Evolutionary conservation across 2,329 filamentous ascomycete genomes (phyloP).

Genomic region (Leptographium wingfieldii): DNA sequence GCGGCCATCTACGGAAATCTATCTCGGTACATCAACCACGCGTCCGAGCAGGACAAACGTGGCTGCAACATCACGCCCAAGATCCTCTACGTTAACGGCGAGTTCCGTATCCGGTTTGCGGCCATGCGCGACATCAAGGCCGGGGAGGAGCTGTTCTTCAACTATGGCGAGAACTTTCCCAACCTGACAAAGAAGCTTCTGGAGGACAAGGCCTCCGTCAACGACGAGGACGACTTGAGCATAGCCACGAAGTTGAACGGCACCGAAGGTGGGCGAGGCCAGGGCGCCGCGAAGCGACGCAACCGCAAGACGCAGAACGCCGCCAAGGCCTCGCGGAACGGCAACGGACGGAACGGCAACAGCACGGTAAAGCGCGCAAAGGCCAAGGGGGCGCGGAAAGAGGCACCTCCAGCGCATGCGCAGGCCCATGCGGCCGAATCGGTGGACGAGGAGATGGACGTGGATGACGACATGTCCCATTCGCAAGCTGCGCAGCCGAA

Average conservation of each 20-base stretch:
- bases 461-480: not conserved
- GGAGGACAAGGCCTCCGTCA: constrained; percentile 25
- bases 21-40: constrained; percentile 74
- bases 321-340: not conserved
- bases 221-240: constrained; percentile 6
- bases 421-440: not conserved
- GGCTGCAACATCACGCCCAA: constrained; percentile 51
- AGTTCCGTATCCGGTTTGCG: constrained; percentile 64
- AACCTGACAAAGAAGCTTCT: constrained; percentile 43
- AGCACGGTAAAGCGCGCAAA: constrained; percentile 2
- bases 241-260: not conserved
- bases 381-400: constrained; percentile 12
- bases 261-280: not conserved
- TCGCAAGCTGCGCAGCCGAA: not conserved
- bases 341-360: not conserved
- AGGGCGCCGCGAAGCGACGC: not conserved
- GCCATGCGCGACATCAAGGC: constrained; percentile 52
- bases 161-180: constrained; percentile 61
- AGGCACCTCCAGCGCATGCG: constrained; percentile 8
- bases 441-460: constrained; percentile 4
- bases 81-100: constrained; percentile 61
- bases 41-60: constrained; percentile 34
- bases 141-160: constrained; percentile 70
- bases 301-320: not conserved
- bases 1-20: constrained; percentile 68